phyloP scores from a whole-genome alignment of 1,284 basidiomycete species.

The Cutaneotrichosporon dermatis region DNA sequence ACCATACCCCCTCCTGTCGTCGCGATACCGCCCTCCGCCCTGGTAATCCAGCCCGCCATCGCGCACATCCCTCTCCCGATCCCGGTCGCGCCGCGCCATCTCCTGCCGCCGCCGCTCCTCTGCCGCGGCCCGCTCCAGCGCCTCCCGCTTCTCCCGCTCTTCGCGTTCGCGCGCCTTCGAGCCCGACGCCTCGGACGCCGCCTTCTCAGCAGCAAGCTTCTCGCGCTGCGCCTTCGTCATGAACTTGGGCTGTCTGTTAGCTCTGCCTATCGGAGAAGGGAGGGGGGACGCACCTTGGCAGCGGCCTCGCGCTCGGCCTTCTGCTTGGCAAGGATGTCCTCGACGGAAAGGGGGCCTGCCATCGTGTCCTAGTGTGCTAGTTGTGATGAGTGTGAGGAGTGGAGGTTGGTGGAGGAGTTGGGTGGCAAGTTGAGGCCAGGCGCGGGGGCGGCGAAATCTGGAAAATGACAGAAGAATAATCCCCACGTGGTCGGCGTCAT shows the following conservation, averaged over 20 bases:
- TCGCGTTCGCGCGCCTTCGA: constrained; percentile 53
- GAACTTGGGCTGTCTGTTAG: constrained; percentile 69
- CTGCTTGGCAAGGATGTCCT: constrained; percentile 78
- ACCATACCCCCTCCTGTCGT: constrained; percentile 15
- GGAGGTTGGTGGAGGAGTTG: neutral
- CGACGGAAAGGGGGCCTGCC: constrained; percentile 53
- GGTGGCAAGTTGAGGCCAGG: neutral
- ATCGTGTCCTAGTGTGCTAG: neutral
- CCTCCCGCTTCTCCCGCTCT: constrained; percentile 61
- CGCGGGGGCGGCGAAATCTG: neutral
- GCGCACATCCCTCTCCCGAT: constrained; percentile 10
- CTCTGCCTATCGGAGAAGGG: neutral
- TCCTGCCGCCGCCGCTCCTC: constrained; percentile 56
- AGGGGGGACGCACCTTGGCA: constrained; percentile 59
- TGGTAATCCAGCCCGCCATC: constrained; percentile 21
- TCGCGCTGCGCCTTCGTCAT: constrained; percentile 81
- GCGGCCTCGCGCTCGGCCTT: constrained; percentile 80
- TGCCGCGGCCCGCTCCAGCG: constrained; percentile 69
- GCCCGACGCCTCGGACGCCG: constrained; percentile 69
- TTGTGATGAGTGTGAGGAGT: neutral
- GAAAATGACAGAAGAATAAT: too few relatives aligned
- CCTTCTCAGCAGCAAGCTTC: constrained; percentile 77
- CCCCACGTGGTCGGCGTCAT: too few relatives aligned
- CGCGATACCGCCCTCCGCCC: constrained; percentile 14
- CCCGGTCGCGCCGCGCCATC: constrained; percentile 15